Evolutionary conservation across 495 filamentous ascomycete species (phyloP).

Genomic region (Durotheca rogersii): DNA sequence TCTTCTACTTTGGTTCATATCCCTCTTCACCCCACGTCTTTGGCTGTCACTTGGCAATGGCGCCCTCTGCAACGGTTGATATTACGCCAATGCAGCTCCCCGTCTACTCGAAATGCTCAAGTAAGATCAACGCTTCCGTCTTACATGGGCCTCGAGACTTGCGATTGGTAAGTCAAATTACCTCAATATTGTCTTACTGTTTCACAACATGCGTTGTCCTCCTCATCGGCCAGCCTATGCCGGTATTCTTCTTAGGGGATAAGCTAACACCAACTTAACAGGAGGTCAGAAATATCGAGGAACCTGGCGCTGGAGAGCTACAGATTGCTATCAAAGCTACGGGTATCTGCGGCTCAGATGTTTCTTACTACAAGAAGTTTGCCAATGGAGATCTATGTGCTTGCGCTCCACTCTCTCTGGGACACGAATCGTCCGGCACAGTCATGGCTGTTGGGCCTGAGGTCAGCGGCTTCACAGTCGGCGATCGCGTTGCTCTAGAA

Average conservation of each 20-base stretch:
- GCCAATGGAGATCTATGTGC: slow-evolving; percentile 81
- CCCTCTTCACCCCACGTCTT: slow-evolving; percentile 32
- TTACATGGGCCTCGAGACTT: slow-evolving; percentile 53
- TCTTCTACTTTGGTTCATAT: slow-evolving; percentile 12
- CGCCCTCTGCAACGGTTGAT: slow-evolving; percentile 47
- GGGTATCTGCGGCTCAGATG: slow-evolving; percentile 80
- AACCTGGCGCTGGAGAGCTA: slow-evolving; percentile 57
- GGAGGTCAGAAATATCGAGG: slow-evolving; percentile 51
- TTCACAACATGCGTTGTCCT: slow-evolving; percentile 27
- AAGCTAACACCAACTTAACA: slow-evolving; percentile 21
- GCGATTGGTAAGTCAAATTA: slow-evolving; percentile 45
- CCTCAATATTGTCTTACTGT: slow-evolving; percentile 20
- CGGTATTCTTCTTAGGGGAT: neutral
- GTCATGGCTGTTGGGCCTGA: slow-evolving; percentile 64
- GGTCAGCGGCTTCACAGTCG: slow-evolving; percentile 55
- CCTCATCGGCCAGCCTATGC: slow-evolving; percentile 4
- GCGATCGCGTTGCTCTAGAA: slow-evolving; percentile 85
- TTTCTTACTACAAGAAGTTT: slow-evolving; percentile 83
- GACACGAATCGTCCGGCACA: slow-evolving; percentile 75
- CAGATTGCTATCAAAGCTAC: slow-evolving; percentile 75
- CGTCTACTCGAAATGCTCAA: slow-evolving; percentile 42
- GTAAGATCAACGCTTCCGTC: slow-evolving; percentile 50
- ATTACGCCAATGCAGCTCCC: slow-evolving; percentile 47
- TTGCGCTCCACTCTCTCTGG: slow-evolving; percentile 69
- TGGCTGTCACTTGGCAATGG: slow-evolving; percentile 39